phyloP scores from a whole-genome alignment of 2,329 filamentous ascomycete species.

The Nigrospora sphaerica region DNA sequence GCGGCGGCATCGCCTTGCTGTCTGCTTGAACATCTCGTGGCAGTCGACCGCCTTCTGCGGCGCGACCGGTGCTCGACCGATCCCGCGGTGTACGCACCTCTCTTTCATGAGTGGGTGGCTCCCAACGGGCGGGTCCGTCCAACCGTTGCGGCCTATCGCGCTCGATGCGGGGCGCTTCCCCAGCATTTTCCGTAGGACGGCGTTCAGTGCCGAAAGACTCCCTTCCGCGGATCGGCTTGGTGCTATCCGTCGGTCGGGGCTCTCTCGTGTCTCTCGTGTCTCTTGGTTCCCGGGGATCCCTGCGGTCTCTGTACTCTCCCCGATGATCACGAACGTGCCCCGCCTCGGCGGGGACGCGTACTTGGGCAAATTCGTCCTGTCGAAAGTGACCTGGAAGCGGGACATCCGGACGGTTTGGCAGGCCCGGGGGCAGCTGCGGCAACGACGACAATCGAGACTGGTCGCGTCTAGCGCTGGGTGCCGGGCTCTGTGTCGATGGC shows the following conservation, averaged over 20 bases:
- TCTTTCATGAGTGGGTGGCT: constrained; percentile 29
- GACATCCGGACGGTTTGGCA: constrained; percentile 54
- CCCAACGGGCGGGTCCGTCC: constrained; percentile 18
- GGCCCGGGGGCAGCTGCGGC: constrained; percentile 16
- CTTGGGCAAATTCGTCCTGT: constrained; percentile 36
- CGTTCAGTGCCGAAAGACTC: constrained; percentile 34
- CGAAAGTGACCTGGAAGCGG: constrained; percentile 42
- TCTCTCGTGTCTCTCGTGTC: constrained; percentile 32
- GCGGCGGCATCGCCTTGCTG: constrained; percentile 21
- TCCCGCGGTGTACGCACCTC: constrained; percentile 24
- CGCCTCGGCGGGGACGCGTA: constrained; percentile 19
- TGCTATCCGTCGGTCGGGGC: constrained; percentile 18
- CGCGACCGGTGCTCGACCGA: constrained; percentile 17
- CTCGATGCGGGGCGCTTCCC: constrained; percentile 29
- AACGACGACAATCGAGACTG: constrained; percentile 19
- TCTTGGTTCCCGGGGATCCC: constrained; percentile 17
- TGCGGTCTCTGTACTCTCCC: constrained; percentile 21
- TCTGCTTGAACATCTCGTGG: constrained; percentile 17
- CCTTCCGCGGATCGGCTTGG: constrained; percentile 32
- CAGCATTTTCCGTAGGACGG: constrained; percentile 28
- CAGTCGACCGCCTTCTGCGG: constrained; percentile 14
- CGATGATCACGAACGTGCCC: constrained; percentile 19
- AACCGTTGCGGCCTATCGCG: constrained; percentile 27
- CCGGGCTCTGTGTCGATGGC: constrained; percentile 9
- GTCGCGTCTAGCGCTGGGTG: constrained; percentile 19